A percentile compares a stretch with the other conserved stretches of the same genome.
phyloP scores from a whole-genome alignment of 176 grass and related monocot species.

The Carex myosuroides region DNA sequence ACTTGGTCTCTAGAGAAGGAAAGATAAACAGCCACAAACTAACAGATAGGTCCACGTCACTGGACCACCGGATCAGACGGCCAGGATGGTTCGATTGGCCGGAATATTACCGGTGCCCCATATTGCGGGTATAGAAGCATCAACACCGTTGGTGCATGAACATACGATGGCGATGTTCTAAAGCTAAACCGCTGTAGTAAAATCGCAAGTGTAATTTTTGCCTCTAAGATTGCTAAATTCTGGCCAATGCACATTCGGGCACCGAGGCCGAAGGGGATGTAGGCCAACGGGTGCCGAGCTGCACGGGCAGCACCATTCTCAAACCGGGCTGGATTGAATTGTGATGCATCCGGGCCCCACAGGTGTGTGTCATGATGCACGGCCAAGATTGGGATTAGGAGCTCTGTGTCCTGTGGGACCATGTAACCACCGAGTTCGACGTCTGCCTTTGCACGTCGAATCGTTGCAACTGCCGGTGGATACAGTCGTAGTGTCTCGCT shows the following conservation, averaged over 20 bases:
- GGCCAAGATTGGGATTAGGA: conserved; percentile 74
- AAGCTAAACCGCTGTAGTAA: conserved; percentile 47
- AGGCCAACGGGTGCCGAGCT: conserved; percentile 49
- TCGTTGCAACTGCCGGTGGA: conserved; percentile 75
- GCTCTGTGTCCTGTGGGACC: conserved; percentile 54
- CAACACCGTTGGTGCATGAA: conserved; percentile 66
- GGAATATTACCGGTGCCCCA: conserved; percentile 61
- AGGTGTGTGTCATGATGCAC: conserved; percentile 53
- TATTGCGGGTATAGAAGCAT: conserved; percentile 83
- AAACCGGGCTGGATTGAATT: conserved; percentile 61
- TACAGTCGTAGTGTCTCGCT: conserved; percentile 73
- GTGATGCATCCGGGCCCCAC: conserved; percentile 46
- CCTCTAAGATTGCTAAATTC: conserved; percentile 52
- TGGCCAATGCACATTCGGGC: conserved; percentile 72
- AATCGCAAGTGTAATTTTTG: conserved; percentile 60
- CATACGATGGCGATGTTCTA: conserved; percentile 34
- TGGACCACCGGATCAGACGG: neutral
- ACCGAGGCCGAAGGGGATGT: conserved; percentile 66
- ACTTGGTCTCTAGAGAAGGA: conserved; percentile 26
- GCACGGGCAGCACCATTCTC: conserved; percentile 23
- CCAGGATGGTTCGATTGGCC: neutral
- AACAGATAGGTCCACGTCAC: conserved; percentile 36
- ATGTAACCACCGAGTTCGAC: conserved; percentile 42
- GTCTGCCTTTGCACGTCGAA: conserved; percentile 54
- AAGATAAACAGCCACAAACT: neutral